Percentiles rank a stretch among this genome's conserved stretches.
phyloP scores from a whole-genome alignment of 306 rosid species.

The Pueraria montana region DNA sequence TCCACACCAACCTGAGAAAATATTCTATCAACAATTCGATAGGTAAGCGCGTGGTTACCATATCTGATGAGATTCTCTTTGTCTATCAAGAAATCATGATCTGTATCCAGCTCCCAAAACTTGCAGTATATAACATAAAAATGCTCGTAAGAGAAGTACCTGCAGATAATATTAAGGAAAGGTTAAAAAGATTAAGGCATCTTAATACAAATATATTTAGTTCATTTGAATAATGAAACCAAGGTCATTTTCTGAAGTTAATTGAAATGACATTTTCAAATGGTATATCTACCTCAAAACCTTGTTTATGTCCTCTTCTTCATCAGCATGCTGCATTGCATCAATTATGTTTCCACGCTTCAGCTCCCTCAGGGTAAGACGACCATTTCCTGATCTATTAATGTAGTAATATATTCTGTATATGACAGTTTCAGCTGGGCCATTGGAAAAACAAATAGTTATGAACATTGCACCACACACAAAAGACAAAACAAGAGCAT shows the following conservation, averaged over 20 bases:
- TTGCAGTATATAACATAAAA: slow-evolving; percentile 99
- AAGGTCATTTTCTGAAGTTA: slow-evolving; percentile 27
- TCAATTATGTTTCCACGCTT: slow-evolving; percentile 96
- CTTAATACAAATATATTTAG: slow-evolving; percentile 7
- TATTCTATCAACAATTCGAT: slow-evolving; percentile 98
- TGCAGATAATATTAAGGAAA: slow-evolving; percentile 44
- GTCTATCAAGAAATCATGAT: slow-evolving; percentile 97
- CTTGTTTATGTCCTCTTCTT: slow-evolving; percentile 99
- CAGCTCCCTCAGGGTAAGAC: slow-evolving; percentile 92
- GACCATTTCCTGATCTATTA: slow-evolving; percentile 92
- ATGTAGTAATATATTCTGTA: slow-evolving; percentile 97
- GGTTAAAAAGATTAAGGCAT: slow-evolving; percentile 24
- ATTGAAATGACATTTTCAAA: slow-evolving; percentile 35
- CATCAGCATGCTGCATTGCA: slow-evolving; percentile 99
- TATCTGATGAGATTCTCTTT: slow-evolving; percentile 98
- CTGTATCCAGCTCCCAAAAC: slow-evolving; percentile 99
- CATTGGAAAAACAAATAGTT: slow-evolving; percentile 58
- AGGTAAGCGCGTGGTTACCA: slow-evolving; percentile 99
- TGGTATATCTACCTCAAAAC: slow-evolving; percentile 81
- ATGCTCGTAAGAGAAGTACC: slow-evolving; percentile 98
- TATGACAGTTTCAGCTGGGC: slow-evolving; percentile 99
- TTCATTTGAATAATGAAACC: slow-evolving; percentile 30
- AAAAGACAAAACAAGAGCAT: slow-evolving; percentile 23
- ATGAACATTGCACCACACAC: slow-evolving; percentile 35
- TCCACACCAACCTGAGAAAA: slow-evolving; percentile 90